Evolutionary conservation across 345 rosid species (phyloP).

Genomic region (Euphorbia lathyris): DNA sequence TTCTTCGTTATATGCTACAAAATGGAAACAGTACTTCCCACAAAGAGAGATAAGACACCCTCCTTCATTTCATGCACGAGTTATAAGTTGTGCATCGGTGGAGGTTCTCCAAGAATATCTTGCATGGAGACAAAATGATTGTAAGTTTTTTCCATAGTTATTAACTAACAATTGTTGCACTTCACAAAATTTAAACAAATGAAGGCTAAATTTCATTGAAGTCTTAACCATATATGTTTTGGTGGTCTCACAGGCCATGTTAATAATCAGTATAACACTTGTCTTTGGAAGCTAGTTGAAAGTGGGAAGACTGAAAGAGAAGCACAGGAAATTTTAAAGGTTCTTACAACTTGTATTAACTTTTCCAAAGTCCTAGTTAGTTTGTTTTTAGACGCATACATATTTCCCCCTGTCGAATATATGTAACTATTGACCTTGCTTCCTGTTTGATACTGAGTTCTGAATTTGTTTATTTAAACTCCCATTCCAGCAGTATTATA

Average conservation of each 20-base stretch:
- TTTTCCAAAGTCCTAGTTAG: not conserved
- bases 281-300: slow-evolving; percentile 72
- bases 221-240: not conserved
- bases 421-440: not conserved
- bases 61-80: slow-evolving; percentile 61
- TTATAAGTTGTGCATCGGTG: slow-evolving; percentile 59
- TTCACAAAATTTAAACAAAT: not conserved
- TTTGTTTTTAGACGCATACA: not conserved
- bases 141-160: slow-evolving; percentile 38
- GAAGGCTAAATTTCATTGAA: not conserved
- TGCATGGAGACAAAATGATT: slow-evolving; percentile 84
- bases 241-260: slow-evolving; percentile 56
- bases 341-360: slow-evolving; percentile 10
- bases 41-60: slow-evolving; percentile 47
- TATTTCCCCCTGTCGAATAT: not conserved
- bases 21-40: slow-evolving; percentile 75
- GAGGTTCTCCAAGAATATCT: slow-evolving; percentile 82
- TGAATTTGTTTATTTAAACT: not conserved
- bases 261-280: slow-evolving; percentile 59
- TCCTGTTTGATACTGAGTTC: not conserved
- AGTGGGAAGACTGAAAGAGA: slow-evolving; percentile 59
- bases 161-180: not conserved
- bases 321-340: slow-evolving; percentile 67
- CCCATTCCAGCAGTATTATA: not conserved
- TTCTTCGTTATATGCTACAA: slow-evolving; percentile 58